These are phyloP conservation scores for Licmophora abbreviata DNA, from an alignment of 108 stramenopile species.

Conservation along the genomic window DNA sequence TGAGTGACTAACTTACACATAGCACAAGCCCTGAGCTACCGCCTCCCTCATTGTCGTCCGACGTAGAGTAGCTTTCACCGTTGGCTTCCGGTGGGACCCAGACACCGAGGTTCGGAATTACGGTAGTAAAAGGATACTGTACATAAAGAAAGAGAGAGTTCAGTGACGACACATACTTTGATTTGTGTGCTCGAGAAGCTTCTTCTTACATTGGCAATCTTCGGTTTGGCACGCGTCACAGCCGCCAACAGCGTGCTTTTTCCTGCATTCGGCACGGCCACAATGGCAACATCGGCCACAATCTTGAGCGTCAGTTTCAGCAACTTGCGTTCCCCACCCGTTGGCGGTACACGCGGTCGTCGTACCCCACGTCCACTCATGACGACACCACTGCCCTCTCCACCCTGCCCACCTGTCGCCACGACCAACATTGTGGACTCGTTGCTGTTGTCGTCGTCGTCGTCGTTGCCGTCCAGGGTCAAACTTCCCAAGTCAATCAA, in stretches of 20 bases:
- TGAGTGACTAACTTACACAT: slow-evolving; percentile 39
- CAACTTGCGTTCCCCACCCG: slow-evolving; percentile 68
- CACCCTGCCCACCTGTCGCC: slow-evolving; percentile 63
- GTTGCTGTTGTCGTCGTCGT: not conserved
- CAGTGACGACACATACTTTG: too few species aligned
- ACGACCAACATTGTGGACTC: too few species aligned
- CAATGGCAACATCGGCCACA: slow-evolving; percentile 94
- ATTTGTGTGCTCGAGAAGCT: too few species aligned
- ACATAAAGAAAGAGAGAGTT: too few species aligned
- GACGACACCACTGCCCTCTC: slow-evolving; percentile 68
- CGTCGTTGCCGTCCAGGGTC: slow-evolving; percentile 6
- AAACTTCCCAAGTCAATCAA: slow-evolving; percentile 1
- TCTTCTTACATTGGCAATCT: slow-evolving; percentile 78
- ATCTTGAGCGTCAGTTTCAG: slow-evolving; percentile 88
- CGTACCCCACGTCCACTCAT: slow-evolving; percentile 59
- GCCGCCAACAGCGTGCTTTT: slow-evolving; percentile 87
- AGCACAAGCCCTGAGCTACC: slow-evolving; percentile 79
- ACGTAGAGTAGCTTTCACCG: slow-evolving; percentile 12
- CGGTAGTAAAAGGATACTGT: slow-evolving; percentile 88
- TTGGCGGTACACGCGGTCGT: slow-evolving; percentile 50
- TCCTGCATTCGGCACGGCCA: slow-evolving; percentile 94
- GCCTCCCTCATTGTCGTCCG: slow-evolving; percentile 17
- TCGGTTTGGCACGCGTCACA: slow-evolving; percentile 91
- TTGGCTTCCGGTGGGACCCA: slow-evolving; percentile 54
- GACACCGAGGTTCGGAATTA: slow-evolving; percentile 95